These are phyloP conservation scores for Amanita muscaria DNA, from an alignment of 768 basidiomycete species.

Conservation along the genomic window DNA sequence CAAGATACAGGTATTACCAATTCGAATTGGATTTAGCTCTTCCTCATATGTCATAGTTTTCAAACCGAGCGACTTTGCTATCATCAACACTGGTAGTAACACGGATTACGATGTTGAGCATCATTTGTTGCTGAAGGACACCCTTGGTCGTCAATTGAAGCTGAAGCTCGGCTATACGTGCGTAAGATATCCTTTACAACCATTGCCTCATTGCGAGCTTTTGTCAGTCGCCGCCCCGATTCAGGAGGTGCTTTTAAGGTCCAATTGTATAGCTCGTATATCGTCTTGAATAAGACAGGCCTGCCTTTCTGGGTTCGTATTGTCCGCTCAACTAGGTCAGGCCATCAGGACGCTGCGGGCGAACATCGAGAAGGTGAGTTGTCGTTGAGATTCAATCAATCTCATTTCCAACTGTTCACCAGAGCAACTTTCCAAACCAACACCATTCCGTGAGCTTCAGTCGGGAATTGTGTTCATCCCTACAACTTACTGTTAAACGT, in stretches of 20 bases:
- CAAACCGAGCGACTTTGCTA: conserved; percentile 92
- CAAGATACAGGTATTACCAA: conserved; percentile 73
- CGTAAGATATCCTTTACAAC: conserved; percentile 19
- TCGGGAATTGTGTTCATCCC: conserved; percentile 1
- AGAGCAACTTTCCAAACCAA: conserved; percentile 36
- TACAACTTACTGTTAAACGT: conserved; percentile 3
- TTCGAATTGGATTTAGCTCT: neutral
- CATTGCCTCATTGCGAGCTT: neutral
- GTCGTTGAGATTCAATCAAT: neutral
- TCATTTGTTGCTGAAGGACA: conserved; percentile 63
- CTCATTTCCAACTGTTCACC: neutral
- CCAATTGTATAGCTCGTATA: conserved; percentile 86
- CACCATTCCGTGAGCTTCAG: conserved; percentile 69
- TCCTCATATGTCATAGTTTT: conserved; percentile 43
- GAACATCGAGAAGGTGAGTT: conserved; percentile 53
- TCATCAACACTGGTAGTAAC: conserved; percentile 90
- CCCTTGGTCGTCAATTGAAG: conserved; percentile 64
- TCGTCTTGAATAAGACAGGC: conserved; percentile 89
- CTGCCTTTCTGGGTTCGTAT: conserved; percentile 72
- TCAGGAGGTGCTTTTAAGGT: conserved; percentile 95
- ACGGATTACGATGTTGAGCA: conserved; percentile 84
- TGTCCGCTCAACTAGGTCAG: conserved; percentile 49
- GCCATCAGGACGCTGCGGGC: conserved; percentile 78
- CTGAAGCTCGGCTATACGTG: conserved; percentile 88
- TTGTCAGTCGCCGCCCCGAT: conserved; percentile 61